Evolutionary conservation across 768 basidiomycete species (phyloP).

Genomic region (Rhizopogon sp.): DNA sequence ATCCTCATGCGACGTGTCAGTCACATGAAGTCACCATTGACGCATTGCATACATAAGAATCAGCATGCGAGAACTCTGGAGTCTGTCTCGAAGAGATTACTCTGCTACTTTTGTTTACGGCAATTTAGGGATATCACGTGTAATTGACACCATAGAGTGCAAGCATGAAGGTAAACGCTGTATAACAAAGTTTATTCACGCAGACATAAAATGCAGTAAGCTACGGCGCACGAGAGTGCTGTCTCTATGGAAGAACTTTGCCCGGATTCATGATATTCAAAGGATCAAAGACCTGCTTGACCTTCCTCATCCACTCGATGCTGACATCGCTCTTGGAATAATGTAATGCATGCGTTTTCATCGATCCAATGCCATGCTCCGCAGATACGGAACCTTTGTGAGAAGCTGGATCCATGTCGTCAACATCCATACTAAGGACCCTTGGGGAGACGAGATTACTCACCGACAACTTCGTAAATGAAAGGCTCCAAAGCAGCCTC

Average conservation of each 20-base stretch:
- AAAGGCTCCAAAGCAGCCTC: conserved; percentile 90
- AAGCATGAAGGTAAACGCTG: too few species aligned
- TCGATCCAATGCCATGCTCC: conserved; percentile 94
- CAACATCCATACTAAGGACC: neutral
- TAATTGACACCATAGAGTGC: too few species aligned
- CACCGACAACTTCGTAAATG: conserved; percentile 86
- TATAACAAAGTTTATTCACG: too few species aligned
- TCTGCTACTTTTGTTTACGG: too few species aligned
- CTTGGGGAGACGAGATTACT: conserved; percentile 17
- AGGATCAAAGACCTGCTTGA: conserved; percentile 88
- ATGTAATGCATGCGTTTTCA: conserved; percentile 86
- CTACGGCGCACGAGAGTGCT: neutral
- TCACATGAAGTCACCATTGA: neutral
- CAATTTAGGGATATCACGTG: too few species aligned
- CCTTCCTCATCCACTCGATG: conserved; percentile 84
- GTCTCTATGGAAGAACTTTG: conserved; percentile 53
- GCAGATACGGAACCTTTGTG: conserved; percentile 91
- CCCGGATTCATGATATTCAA: conserved; percentile 91
- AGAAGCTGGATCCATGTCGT: conserved; percentile 41
- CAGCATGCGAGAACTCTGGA: too few species aligned
- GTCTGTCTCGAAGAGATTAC: too few species aligned
- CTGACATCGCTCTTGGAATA: conserved; percentile 82
- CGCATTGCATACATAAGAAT: too few species aligned
- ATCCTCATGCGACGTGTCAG: neutral
- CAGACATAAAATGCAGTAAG: neutral